Conservation (phyloP, 2,329 filamentous ascomycete species). For the Penicillium sp. region DNA sequence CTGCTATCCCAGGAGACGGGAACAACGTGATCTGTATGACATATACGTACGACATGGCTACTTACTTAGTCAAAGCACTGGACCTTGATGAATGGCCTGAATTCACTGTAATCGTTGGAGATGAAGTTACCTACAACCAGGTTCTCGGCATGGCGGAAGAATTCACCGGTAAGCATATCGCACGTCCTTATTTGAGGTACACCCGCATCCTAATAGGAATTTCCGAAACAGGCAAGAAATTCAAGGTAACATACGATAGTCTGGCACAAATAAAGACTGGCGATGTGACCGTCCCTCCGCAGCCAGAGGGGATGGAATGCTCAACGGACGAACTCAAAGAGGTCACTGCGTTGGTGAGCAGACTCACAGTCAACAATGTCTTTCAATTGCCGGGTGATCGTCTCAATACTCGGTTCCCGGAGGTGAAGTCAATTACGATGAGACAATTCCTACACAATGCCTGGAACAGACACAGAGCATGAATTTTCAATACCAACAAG, state of each 20-base stretch:
- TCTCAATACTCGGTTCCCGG: conserved; percentile 24
- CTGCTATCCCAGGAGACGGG: conserved; percentile 52
- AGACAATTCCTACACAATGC: conserved; percentile 24
- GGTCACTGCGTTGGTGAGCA: conserved; percentile 28
- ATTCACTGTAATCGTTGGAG: conserved; percentile 37
- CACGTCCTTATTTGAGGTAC: not conserved
- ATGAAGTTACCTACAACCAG: conserved; percentile 47
- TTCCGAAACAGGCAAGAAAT: conserved; percentile 28
- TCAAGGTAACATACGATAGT: conserved; percentile 36
- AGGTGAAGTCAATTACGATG: conserved; percentile 23
- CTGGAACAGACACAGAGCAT: conserved; percentile 13
- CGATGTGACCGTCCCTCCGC: conserved; percentile 34
- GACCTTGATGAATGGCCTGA: conserved; percentile 48
- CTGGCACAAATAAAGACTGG: conserved; percentile 35
- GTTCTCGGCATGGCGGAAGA: conserved; percentile 46
- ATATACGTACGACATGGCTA: conserved; percentile 50
- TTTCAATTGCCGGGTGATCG: conserved; percentile 29
- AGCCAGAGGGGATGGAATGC: conserved; percentile 18
- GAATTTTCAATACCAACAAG: not conserved
- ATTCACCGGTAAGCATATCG: conserved; percentile 36
- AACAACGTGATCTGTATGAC: conserved; percentile 48
- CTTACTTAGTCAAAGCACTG: conserved; percentile 45
- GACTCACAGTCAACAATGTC: conserved; percentile 28
- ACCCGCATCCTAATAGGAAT: not conserved
- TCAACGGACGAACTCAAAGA: conserved; percentile 27